Evolutionary conservation across 768 basidiomycete species (phyloP).

Genomic region (Suillus tomentosus): DNA sequence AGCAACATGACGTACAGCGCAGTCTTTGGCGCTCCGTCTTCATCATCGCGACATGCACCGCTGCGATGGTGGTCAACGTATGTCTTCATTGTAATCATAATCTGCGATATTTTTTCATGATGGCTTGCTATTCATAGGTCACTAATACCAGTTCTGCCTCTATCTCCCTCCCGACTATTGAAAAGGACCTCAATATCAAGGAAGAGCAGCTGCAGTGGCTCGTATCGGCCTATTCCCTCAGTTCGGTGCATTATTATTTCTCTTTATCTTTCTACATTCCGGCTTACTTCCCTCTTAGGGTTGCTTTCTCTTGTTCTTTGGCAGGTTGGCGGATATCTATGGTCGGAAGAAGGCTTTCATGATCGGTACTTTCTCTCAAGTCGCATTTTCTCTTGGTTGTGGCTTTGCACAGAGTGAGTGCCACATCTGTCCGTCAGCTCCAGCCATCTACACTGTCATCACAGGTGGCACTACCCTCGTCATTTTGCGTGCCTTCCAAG

Average conservation of each 20-base stretch:
- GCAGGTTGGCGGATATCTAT: conserved; percentile 76
- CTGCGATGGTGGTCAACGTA: conserved; percentile 41
- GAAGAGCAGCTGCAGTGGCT: conserved; percentile 67
- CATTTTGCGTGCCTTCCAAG: conserved; percentile 76
- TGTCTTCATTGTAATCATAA: conserved; percentile 11
- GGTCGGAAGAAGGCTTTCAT: conserved; percentile 74
- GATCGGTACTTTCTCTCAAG: conserved; percentile 56
- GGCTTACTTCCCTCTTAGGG: conserved; percentile 45
- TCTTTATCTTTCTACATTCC: not conserved
- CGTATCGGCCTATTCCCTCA: conserved; percentile 64
- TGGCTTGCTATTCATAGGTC: conserved; percentile 17
- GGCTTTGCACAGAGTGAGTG: conserved; percentile 57
- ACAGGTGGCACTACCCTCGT: conserved; percentile 61
- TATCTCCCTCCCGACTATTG: conserved; percentile 55
- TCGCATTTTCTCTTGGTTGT: conserved; percentile 61
- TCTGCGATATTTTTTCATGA: not conserved
- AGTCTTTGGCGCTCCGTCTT: conserved; percentile 29
- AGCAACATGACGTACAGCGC: conserved; percentile 11
- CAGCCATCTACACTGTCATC: not conserved
- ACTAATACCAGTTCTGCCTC: conserved; percentile 45
- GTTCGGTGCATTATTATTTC: conserved; percentile 47
- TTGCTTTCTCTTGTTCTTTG: conserved; percentile 75
- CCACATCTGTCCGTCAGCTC: not conserved
- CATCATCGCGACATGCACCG: conserved; percentile 41
- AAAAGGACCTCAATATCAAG: conserved; percentile 46